Percentiles rank a stretch among this genome's conserved stretches.
Conservation (phyloP, 2,329 filamentous ascomycete species). For the Ascochyta fabae region DNA sequence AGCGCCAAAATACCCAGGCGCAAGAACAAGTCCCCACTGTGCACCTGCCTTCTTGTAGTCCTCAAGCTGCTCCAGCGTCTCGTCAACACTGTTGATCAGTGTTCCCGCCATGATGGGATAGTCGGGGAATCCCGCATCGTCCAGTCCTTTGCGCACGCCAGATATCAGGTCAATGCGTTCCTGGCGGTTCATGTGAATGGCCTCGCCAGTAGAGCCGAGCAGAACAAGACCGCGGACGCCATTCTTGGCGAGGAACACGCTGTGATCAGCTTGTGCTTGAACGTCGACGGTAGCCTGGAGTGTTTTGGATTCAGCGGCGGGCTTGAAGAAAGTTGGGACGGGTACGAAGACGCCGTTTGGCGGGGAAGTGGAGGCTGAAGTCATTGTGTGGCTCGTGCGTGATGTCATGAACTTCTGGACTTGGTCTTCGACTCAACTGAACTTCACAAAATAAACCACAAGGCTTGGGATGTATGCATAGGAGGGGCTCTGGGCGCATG, state of each 20-base stretch:
- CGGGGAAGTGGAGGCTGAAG: conserved; percentile 12
- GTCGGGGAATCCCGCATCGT: conserved; percentile 62
- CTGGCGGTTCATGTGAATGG: conserved; percentile 65
- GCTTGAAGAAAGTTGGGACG: conserved; percentile 70
- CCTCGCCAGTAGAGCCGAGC: conserved; percentile 69
- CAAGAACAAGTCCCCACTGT: conserved; percentile 67
- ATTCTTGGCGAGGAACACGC: conserved; percentile 64
- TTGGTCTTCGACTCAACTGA: conserved; percentile 1
- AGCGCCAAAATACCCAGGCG: conserved; percentile 69
- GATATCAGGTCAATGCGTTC: conserved; percentile 63
- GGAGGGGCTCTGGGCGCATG: conserved; percentile 11
- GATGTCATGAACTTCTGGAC: not conserved
- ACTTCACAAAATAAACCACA: not conserved
- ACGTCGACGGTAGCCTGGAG: conserved; percentile 63
- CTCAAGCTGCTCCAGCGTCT: conserved; percentile 64
- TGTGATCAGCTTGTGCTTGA: conserved; percentile 64
- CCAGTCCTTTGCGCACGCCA: conserved; percentile 63
- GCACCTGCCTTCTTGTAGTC: conserved; percentile 64
- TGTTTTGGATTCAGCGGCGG: conserved; percentile 53
- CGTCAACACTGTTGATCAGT: conserved; percentile 66
- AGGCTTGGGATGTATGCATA: not conserved
- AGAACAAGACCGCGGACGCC: conserved; percentile 68
- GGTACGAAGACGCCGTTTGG: conserved; percentile 50
- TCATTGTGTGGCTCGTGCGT: conserved; percentile 15
- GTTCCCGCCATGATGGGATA: conserved; percentile 70